phyloP scores from a whole-genome alignment of 1,284 basidiomycete genomes.

The Omphalotus olearius region DNA sequence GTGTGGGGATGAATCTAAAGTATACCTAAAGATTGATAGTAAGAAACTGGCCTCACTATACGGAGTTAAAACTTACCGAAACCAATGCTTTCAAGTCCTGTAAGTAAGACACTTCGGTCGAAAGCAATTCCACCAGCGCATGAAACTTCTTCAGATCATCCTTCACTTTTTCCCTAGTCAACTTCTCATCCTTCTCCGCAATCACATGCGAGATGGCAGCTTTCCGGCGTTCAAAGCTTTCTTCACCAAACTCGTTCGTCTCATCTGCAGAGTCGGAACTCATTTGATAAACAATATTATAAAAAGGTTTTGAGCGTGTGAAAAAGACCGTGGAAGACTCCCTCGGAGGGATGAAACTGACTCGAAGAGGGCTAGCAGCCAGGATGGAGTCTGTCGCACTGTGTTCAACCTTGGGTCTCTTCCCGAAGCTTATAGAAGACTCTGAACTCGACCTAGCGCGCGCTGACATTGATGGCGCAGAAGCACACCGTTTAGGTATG shows the following conservation, averaged over 20 bases:
- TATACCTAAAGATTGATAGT: conserved; percentile 31
- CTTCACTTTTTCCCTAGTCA: conserved; percentile 28
- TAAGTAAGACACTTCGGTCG: conserved; percentile 81
- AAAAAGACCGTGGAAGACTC: conserved; percentile 1
- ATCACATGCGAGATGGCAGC: conserved; percentile 5
- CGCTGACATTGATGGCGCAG: conserved; percentile 27
- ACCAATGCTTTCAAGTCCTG: conserved; percentile 74
- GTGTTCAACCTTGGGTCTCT: not conserved
- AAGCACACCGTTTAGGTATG: conserved; percentile 27
- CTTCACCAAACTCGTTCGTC: not conserved
- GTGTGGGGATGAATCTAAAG: conserved; percentile 35
- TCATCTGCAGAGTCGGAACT: conserved; percentile 5
- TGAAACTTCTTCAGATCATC: conserved; percentile 55
- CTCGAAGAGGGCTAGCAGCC: conserved; percentile 2
- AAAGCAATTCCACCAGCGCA: conserved; percentile 75
- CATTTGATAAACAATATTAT: conserved; percentile 4
- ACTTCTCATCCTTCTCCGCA: conserved; percentile 17
- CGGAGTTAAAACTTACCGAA: conserved; percentile 41
- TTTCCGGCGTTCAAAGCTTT: conserved; percentile 16
- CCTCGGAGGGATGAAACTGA: conserved; percentile 1
- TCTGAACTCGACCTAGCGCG: conserved; percentile 21
- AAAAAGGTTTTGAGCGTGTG: conserved; percentile 21
- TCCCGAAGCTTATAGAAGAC: conserved; percentile 10
- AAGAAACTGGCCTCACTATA: conserved; percentile 1
- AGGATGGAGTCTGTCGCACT: not conserved